Percentiles rank a stretch among this genome's conserved stretches.
phyloP scores from a whole-genome alignment of 345 rosid genomes.

The Citrus trifoliata region DNA sequence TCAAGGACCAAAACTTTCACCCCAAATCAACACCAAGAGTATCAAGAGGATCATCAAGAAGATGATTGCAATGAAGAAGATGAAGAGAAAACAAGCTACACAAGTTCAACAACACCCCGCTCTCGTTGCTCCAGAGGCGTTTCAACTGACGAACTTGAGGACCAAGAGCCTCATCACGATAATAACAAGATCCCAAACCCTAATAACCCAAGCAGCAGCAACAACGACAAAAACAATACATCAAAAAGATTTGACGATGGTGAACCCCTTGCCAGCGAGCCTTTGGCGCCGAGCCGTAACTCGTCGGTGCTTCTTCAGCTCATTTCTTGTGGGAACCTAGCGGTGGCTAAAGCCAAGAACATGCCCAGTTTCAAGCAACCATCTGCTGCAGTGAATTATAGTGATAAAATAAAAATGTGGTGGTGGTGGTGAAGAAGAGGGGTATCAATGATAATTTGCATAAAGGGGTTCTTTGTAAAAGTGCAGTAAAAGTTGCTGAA shows the following conservation, averaged over 20 bases:
- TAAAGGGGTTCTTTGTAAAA: slow-evolving; percentile 46
- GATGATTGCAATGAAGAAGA: slow-evolving; percentile 50
- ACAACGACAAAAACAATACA: not conserved
- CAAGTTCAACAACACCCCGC: slow-evolving; percentile 80
- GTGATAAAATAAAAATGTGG: not conserved
- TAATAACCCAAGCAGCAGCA: slow-evolving; percentile 1
- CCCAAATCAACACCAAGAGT: slow-evolving; percentile 26
- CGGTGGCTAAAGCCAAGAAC: slow-evolving; percentile 36
- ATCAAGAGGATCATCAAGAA: slow-evolving; percentile 24
- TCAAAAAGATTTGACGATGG: slow-evolving; percentile 47
- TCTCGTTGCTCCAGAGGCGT: slow-evolving; percentile 84
- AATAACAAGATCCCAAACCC: slow-evolving; percentile 3
- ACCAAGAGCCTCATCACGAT: slow-evolving; percentile 14
- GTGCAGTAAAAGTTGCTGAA: slow-evolving; percentile 36
- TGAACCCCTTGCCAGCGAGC: slow-evolving; percentile 26
- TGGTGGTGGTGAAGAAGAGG: slow-evolving; percentile 17
- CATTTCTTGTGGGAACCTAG: slow-evolving; percentile 70
- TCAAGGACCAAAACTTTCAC: slow-evolving; percentile 32
- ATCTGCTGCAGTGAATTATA: not conserved
- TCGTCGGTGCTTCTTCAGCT: slow-evolving; percentile 73
- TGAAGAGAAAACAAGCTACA: slow-evolving; percentile 62
- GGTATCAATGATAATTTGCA: slow-evolving; percentile 32
- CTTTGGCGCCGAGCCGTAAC: slow-evolving; percentile 32
- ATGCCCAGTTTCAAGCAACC: slow-evolving; percentile 27
- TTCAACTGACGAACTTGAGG: slow-evolving; percentile 66